Base-by-base conservation (phyloP, 352 stramenopile genomes). In the Globisporangium acanthophoron region DNA sequence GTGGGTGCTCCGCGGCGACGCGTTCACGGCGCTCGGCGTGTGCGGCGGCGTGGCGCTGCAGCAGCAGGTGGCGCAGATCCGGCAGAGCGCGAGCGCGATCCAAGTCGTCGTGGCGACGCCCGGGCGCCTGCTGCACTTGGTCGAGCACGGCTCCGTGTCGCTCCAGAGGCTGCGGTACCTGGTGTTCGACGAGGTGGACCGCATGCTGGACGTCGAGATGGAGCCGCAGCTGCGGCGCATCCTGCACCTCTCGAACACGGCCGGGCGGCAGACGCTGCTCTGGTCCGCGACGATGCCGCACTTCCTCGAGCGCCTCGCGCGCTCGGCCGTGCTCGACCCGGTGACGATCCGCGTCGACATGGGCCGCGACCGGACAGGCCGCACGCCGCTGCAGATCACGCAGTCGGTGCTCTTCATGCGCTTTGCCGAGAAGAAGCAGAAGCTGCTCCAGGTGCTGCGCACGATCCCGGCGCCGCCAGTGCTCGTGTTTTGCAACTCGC, bases 401-500 rank as follows among this genome's bases (percentile, higher is more conserved):
- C 98, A 99, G 70, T 78, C 97, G 18, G 97, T 87, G 31, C 45
- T 80, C 16, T 85, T 84, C 41, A 63, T 87, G 65, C 73, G 66
- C 7, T 60, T 59, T 21, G 71, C 62, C 9, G 73, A 86, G 59
- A 85, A 88, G 60, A 59, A 70, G 40, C 54, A 60, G 13, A 53
- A 49, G 29, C 60, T 88, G 20, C 58, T 90, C n/a, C 50, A 69
- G 1, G 75, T 77, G 20, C 88, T 76, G 63, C 92, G 61, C 27
- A 3, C 69, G n/a, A 95, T 88, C 13, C 69, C 97, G 13, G 65
- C 78, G 2, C 96, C 96, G 7, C 97, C 96, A 6, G 90, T 98
- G 15, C 76, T 99, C 37, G 80, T 99, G 27, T 99, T 99, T 68
- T 86, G 98, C 47, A 96, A 99, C 58, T 96, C 78, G n/a, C 96